Conservation (phyloP, 1,284 basidiomycete genomes). For the Marasmius tenuissimus region DNA sequence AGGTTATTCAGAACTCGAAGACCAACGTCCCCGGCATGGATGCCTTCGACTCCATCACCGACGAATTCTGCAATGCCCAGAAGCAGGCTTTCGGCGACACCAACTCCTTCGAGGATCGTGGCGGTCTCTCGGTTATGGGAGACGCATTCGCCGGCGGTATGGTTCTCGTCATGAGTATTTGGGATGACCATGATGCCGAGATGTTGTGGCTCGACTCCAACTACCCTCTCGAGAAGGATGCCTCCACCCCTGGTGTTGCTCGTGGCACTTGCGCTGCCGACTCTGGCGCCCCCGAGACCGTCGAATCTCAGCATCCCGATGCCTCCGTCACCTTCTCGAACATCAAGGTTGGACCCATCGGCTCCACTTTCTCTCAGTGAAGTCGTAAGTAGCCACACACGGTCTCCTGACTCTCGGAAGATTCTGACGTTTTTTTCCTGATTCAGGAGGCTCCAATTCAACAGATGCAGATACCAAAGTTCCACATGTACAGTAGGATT, state of each 20-base stretch:
- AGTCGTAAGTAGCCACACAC: too few species aligned
- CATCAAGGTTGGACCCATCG: slow-evolving; percentile 44
- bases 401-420: too few species aligned
- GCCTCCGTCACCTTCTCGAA: slow-evolving; percentile 42
- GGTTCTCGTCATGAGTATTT: slow-evolving; percentile 41
- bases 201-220: slow-evolving; percentile 51
- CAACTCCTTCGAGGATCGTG: slow-evolving; percentile 36
- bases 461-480: too few species aligned
- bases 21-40: slow-evolving; percentile 35
- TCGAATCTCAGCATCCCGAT: slow-evolving; percentile 31
- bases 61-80: slow-evolving; percentile 30
- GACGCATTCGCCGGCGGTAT: slow-evolving; percentile 36
- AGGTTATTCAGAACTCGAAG: slow-evolving; percentile 41
- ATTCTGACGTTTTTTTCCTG: too few species aligned
- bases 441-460: too few species aligned
- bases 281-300: slow-evolving; percentile 36
- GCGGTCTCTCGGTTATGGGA: slow-evolving; percentile 41
- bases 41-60: slow-evolving; percentile 31
- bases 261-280: slow-evolving; percentile 43
- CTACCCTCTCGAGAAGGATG: slow-evolving; percentile 36
- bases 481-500: too few species aligned
- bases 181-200: slow-evolving; percentile 43
- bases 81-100: slow-evolving; percentile 35
- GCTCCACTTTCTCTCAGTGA: slow-evolving; percentile 30
- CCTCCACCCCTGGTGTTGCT: slow-evolving; percentile 36